Conservation (phyloP, 1,284 basidiomycete genomes). For the Ceratobasidium sp. region DNA sequence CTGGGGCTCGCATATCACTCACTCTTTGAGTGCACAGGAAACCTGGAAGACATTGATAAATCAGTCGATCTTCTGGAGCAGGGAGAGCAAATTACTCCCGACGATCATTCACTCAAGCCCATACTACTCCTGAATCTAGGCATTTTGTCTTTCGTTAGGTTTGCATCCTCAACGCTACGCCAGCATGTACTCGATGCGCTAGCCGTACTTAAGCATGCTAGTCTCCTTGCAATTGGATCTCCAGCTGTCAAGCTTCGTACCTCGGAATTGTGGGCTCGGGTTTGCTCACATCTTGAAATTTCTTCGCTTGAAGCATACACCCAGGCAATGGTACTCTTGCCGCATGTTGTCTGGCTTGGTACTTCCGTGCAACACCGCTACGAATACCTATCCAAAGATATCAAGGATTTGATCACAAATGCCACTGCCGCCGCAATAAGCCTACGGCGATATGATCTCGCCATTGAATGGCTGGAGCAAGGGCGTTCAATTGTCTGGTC, state of each 20-base stretch:
- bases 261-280: not conserved
- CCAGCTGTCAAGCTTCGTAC: not conserved
- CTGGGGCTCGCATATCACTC: not conserved
- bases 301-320: not conserved
- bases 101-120: not conserved
- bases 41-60: no score
- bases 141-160: not conserved
- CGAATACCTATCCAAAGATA: not conserved
- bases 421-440: not conserved
- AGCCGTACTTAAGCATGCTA: not conserved
- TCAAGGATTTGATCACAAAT: not conserved
- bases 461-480: constrained; percentile 27
- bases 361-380: not conserved
- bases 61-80: no score
- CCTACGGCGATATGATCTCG: not conserved
- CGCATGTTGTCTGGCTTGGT: constrained; percentile 12
- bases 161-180: not conserved
- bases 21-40: no score
- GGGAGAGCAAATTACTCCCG: not conserved
- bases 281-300: not conserved
- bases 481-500: constrained; percentile 9
- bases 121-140: not conserved
- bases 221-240: not conserved
- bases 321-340: not conserved
- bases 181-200: not conserved